Base-by-base conservation (phyloP, 768 basidiomycete genomes). In the Tylopilus sp. region DNA sequence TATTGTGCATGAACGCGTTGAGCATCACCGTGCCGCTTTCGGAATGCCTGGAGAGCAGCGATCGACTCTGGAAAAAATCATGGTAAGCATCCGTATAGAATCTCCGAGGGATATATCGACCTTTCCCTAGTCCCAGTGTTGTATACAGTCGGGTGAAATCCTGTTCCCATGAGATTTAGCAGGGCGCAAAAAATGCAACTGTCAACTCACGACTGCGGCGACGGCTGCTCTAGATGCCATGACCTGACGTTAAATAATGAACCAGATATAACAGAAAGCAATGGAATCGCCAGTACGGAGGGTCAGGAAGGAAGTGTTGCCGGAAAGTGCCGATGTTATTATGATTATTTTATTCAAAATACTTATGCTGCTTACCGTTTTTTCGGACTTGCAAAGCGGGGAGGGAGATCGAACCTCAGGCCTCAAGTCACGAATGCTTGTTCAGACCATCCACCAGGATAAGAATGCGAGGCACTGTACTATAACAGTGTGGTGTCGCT, bases 1-100 rank as follows among this genome's bases (percentile, higher is more conserved):
- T 86, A 83, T 65, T 82, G 79, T 48, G 75, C 74, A 38, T 83
- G 71, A 54, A 90, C 75, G 56, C 87, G 85, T 67, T 89, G 87
- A 52, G 97, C 96, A 50, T 98, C 92, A 60, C 77, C 76, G 73
- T 96, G 85, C 55, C 97, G 92, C 74, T 95, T 97, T 74, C 97
- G 90, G 86, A 99, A 98, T 36, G 90, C 88, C 71, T 92, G 90
- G 47, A 99, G 82, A 48, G 92, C 75, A 50, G 91, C 78, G 66
- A 97, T 81, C 63, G 96, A 95, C 78, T 98, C 92, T 93, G 72
- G 22, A 51, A 29, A 54, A 31, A 28, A 16, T 6, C 1, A 41
- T 2, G 21, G 46, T 65, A 24, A 60, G 53, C 42, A 4, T 45
- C 16, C 17, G 14, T 9, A 37, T 4, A 38, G 26, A 10, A 21